phyloP scores from a whole-genome alignment of 2,329 filamentous ascomycete genomes.

The Fusarium proliferatum region DNA sequence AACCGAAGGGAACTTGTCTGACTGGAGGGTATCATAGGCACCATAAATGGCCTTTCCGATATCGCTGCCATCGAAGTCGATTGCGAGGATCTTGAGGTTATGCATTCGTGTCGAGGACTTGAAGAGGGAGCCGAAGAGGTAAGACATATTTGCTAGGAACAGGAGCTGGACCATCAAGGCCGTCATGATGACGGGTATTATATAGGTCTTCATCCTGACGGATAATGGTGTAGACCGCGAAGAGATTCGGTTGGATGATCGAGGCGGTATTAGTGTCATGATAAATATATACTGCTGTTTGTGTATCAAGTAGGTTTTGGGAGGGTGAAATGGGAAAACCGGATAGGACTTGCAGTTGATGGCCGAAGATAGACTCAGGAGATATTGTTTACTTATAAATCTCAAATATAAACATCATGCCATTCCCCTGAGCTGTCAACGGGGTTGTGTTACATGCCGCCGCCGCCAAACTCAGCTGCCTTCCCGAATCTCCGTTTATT shows the following conservation, averaged over 20 bases:
- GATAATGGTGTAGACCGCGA: neutral
- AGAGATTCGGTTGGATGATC: neutral
- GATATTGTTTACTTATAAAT: neutral
- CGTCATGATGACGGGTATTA: neutral
- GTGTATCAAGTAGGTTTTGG: neutral
- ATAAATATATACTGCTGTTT: neutral
- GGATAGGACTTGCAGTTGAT: neutral
- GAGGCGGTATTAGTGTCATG: neutral
- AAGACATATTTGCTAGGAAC: neutral
- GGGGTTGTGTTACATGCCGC: neutral
- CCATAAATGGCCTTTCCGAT: neutral
- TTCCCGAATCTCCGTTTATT: neutral
- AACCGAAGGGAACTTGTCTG: neutral
- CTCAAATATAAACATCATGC: neutral
- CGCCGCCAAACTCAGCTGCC: neutral
- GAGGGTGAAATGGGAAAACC: neutral
- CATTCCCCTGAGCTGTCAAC: neutral
- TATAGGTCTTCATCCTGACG: neutral
- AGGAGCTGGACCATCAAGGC: neutral
- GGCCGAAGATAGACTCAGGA: rapidly evolving
- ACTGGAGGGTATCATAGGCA: neutral
- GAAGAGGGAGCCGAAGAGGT: neutral
- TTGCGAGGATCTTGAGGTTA: neutral
- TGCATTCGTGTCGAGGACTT: neutral
- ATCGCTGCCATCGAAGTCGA: neutral